phyloP scores from a whole-genome alignment of 2,329 filamentous ascomycete species.

The Fusarium sororula region DNA sequence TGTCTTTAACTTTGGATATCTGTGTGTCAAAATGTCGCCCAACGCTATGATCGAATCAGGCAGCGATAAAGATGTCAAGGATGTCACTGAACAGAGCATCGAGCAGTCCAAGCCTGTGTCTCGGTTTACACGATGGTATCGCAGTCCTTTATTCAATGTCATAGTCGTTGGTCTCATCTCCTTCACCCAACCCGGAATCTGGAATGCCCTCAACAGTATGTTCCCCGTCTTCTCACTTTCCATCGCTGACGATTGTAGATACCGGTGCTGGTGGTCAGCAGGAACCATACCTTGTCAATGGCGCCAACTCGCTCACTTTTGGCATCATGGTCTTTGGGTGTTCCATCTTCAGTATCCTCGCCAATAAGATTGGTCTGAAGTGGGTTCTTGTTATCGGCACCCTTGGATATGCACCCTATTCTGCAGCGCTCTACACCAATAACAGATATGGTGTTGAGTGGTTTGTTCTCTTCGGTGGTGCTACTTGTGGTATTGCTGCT shows the following conservation, averaged over 20 bases:
- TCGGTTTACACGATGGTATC: conserved; percentile 37
- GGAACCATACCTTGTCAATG: conserved; percentile 55
- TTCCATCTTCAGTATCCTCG: conserved; percentile 53
- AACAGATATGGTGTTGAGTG: conserved; percentile 62
- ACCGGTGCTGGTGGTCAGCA: conserved; percentile 64
- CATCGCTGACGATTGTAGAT: conserved; percentile 24
- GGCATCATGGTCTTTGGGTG: conserved; percentile 58
- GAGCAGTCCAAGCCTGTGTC: conserved; percentile 32
- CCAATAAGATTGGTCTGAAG: conserved; percentile 59
- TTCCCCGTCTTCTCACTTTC: fast-evolving
- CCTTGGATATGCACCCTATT: conserved; percentile 59
- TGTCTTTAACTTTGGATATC: background rate
- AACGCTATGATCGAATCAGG: conserved; percentile 12
- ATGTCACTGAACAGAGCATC: conserved; percentile 10
- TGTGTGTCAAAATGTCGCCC: conserved; percentile 17
- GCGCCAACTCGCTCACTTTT: conserved; percentile 40
- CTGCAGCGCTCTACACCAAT: conserved; percentile 59
- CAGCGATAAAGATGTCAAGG: conserved; percentile 31
- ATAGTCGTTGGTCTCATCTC: conserved; percentile 62
- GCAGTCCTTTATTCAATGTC: conserved; percentile 57
- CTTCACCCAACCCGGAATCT: conserved; percentile 61
- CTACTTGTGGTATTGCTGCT: conserved; percentile 59
- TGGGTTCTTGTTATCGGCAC: conserved; percentile 57
- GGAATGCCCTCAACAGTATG: conserved; percentile 63
- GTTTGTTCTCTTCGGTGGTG: conserved; percentile 61